Evolutionary conservation across 2,329 filamentous ascomycete species (phyloP), one percentile per base, ranked within the genome.

Genomic region (Claviceps sp.): DNA sequence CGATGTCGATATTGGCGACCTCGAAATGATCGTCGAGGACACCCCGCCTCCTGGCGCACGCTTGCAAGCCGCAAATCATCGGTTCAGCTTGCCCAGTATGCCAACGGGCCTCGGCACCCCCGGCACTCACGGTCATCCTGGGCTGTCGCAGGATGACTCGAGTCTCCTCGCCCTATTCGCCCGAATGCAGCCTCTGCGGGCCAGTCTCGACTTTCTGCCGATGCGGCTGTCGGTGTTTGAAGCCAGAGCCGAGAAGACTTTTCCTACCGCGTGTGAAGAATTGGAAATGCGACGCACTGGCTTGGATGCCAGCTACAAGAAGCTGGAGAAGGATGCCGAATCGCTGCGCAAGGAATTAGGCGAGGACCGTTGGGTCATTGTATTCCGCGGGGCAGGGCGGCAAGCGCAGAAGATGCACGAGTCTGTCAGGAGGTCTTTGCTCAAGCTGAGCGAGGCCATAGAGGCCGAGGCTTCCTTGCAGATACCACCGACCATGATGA

Each of bases 321-420:
- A 86, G 64, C 78, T 98, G 2, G 87, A 96, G 65, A 82, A 82
- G 55, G 93, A 98, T 64, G 90, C 91, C 10, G 90, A 97, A 62
- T 86, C 87, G 1, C 69, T 98, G 47, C 80, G 90, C 56, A 86
- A 89, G 64, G 93, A 98, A 65, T 74, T 98, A 4, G 89, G 89
- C 30, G 93, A 98, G 65, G 93, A 98, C 63, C 84, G 89, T 52
- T 98, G 93, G 93, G 84, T 98, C 44, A 77, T 94, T 50, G 90
- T 97, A 39, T 98, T 98, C 71, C 82, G 91, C 52, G 91, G 93
- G 57, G 93, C 93, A 16, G 90, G 89, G 14, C 79, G 85, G 53
- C 89, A 96, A 68, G 91, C 93, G 4, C 82, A 93, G 59, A 95
- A 95, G 71, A 95, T 98, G 89, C 91, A 89, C 64, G 89, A 95